Conservation (phyloP, 306 rosid species). For the Prunus fruticosa region DNA sequence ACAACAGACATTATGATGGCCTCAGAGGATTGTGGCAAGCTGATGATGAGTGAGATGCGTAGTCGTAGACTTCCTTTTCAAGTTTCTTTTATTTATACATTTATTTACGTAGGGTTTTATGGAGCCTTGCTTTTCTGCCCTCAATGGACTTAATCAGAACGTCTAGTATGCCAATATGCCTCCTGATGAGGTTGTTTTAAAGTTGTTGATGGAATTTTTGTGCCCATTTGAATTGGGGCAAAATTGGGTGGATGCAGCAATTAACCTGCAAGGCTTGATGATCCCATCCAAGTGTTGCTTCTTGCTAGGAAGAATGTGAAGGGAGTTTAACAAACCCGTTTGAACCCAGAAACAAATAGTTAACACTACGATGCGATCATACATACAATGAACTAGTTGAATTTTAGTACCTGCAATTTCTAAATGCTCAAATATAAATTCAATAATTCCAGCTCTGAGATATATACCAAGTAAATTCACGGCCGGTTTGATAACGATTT, state of each 20-base stretch:
- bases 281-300: conserved; percentile 1
- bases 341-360: neutral
- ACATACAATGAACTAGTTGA: neutral
- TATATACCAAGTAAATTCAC: neutral
- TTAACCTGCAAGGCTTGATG: conserved; percentile 15
- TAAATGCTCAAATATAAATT: conserved; percentile 10
- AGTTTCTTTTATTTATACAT: too few relatives aligned
- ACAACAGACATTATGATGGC: neutral
- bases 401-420: neutral
- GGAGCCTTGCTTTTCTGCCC: neutral
- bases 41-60: conserved; percentile 1
- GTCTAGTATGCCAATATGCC: too few relatives aligned
- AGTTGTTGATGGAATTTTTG: too few relatives aligned
- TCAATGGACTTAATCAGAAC: neutral
- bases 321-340: conserved; percentile 14
- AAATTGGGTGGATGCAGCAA: too few relatives aligned
- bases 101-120: neutral
- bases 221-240: too few relatives aligned
- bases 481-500: accelerated
- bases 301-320: conserved; percentile 12
- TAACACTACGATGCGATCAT: neutral
- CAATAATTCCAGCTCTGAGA: conserved; percentile 14
- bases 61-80: neutral
- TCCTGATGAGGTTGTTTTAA: too few relatives aligned
- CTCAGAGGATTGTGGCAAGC: neutral